These are phyloP conservation scores for Atkinsonella hypoxylon DNA, from an alignment of 2,329 filamentous ascomycete genomes.

Conservation along the genomic window DNA sequence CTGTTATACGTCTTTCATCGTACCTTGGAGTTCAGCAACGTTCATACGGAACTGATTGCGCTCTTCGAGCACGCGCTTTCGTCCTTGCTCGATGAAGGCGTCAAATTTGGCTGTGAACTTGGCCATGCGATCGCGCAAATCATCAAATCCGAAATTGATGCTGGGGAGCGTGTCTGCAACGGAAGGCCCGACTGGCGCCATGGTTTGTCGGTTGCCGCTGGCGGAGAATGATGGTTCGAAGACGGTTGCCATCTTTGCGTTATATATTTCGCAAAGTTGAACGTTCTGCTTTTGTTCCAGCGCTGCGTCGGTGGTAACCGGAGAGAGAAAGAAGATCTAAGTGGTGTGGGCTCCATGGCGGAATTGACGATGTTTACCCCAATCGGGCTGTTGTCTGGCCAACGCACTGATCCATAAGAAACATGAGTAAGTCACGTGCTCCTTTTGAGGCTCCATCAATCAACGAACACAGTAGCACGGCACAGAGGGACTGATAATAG, in stretches of 20 bases:
- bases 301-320: background rate
- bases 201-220: constrained; percentile 45
- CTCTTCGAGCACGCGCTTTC: constrained; percentile 83
- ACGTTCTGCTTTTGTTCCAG: background rate
- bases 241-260: constrained; percentile 37
- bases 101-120: constrained; percentile 88
- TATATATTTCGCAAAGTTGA: background rate
- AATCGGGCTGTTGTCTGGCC: constrained; percentile 3
- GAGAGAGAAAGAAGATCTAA: too few species aligned
- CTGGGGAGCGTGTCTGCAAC: constrained; percentile 71
- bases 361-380: constrained; percentile 6
- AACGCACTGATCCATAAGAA: background rate
- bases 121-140: constrained; percentile 87
- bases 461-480: background rate
- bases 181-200: constrained; percentile 47
- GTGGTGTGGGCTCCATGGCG: too few species aligned
- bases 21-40: constrained; percentile 82
- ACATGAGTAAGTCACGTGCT: constrained; percentile 11
- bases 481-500: background rate
- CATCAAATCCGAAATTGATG: constrained; percentile 93
- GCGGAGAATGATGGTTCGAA: constrained; percentile 62
- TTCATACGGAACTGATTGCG: constrained; percentile 89
- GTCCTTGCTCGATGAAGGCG: constrained; percentile 81
- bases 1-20: constrained; percentile 8
- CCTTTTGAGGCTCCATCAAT: background rate